These are phyloP conservation scores for Gossypium rotundifolium DNA, from an alignment of 345 rosid genomes.

Conservation along the genomic window DNA sequence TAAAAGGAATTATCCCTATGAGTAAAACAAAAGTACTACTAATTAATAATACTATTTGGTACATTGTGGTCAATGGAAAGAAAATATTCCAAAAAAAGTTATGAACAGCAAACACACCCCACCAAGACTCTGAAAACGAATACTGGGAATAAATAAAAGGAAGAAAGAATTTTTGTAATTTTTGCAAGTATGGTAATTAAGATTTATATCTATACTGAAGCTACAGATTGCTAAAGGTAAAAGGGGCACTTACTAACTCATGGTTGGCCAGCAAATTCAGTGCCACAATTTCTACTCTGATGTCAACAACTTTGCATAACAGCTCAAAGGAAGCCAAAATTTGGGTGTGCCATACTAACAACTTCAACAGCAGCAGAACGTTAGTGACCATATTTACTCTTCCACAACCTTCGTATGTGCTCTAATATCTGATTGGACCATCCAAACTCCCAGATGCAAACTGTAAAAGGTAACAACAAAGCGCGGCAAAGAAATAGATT, in stretches of 20 bases:
- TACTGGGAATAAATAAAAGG: not conserved
- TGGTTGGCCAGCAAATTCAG: not conserved
- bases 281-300: not conserved
- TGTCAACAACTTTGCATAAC: no score
- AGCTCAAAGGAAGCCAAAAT: no score
- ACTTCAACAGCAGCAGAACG: not conserved
- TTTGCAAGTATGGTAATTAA: not conserved
- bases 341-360: not conserved
- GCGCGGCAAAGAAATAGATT: not conserved
- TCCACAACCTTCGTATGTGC: not conserved
- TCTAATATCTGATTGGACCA: constrained; percentile 80
- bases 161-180: not conserved
- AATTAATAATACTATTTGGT: no score
- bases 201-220: not conserved
- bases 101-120: no score
- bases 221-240: not conserved
- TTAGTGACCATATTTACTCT: not conserved
- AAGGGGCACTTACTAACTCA: not conserved
- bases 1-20: no score
- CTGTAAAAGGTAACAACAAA: constrained; percentile 28
- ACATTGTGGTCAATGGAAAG: no score
- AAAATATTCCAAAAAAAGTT: no score
- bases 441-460: constrained; percentile 93
- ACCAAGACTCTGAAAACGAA: no score
- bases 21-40: no score